A percentile compares a stretch with the other conserved stretches of the same genome.
Conservation (phyloP, 345 rosid genomes). For the Microthlaspi erraticum region DNA sequence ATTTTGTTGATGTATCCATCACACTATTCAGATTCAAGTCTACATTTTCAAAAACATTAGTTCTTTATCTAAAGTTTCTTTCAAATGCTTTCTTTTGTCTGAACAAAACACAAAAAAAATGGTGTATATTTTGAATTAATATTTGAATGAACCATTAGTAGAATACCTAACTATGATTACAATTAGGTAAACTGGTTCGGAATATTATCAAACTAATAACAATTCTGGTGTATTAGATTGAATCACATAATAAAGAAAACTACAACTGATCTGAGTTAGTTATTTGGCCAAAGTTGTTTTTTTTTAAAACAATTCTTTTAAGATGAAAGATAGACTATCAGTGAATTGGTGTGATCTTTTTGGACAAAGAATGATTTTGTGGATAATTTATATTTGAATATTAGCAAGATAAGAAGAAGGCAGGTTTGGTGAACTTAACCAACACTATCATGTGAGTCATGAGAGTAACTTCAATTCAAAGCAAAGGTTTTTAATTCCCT, state of each 20-base stretch:
- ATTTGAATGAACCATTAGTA: too few relatives aligned
- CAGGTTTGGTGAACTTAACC: slow-evolving; percentile 34
- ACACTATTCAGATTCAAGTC: too few relatives aligned
- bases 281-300: background rate
- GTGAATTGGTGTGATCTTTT: slow-evolving; percentile 38
- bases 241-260: slow-evolving; percentile 1
- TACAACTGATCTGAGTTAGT: slow-evolving; percentile 5
- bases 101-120: too few relatives aligned
- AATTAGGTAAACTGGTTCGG: background rate
- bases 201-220: background rate
- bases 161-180: background rate
- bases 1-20: too few relatives aligned
- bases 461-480: slow-evolving; percentile 46
- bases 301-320: background rate
- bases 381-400: slow-evolving; percentile 21
- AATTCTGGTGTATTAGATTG: background rate
- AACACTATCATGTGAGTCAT: slow-evolving; percentile 44
- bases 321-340: slow-evolving; percentile 27
- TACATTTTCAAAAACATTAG: too few relatives aligned
- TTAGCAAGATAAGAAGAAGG: slow-evolving; percentile 1
- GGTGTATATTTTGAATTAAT: too few relatives aligned
- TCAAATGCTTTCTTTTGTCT: too few relatives aligned
- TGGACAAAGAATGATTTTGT: slow-evolving; percentile 36
- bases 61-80: too few relatives aligned
- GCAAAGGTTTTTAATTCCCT: slow-evolving; percentile 29